These are phyloP conservation scores for Bruguiera parviflora DNA, from an alignment of 345 rosid species.

Conservation along the genomic window DNA sequence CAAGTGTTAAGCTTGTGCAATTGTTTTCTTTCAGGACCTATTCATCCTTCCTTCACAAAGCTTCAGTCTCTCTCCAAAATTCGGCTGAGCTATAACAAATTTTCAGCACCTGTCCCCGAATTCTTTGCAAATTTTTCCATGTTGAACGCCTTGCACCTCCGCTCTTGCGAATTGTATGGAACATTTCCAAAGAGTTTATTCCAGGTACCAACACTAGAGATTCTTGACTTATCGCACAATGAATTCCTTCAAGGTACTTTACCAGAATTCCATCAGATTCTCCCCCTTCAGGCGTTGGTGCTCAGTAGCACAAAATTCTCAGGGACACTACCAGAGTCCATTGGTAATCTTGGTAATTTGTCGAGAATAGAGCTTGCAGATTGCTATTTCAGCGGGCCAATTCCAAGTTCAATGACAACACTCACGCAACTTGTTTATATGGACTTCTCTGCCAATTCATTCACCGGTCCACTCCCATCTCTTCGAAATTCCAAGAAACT, in stretches of 20 bases:
- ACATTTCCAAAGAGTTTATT: conserved; percentile 27
- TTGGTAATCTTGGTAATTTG: conserved; percentile 20
- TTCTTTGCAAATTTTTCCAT: conserved; percentile 20
- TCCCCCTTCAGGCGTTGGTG: conserved; percentile 22
- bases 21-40: conserved; percentile 36
- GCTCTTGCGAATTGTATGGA: conserved; percentile 19
- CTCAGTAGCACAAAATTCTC: conserved; percentile 29
- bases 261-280: background rate
- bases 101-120: conserved; percentile 20
- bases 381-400: conserved; percentile 29
- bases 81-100: conserved; percentile 19
- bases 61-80: conserved; percentile 18
- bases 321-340: conserved; percentile 36
- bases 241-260: conserved; percentile 24
- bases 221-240: conserved; percentile 27
- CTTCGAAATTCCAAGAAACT: conserved; percentile 20
- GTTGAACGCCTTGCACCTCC: conserved; percentile 25
- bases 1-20: conserved; percentile 37
- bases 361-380: background rate
- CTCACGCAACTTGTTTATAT: conserved; percentile 28
- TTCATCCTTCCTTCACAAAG: conserved; percentile 19
- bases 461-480: conserved; percentile 38
- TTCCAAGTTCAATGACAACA: conserved; percentile 25
- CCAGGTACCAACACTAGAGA: conserved; percentile 20
- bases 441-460: conserved; percentile 30